Evolutionary conservation across 2,329 filamentous ascomycete genomes (phyloP).

Genomic region (Trichoderma oligosporum): DNA sequence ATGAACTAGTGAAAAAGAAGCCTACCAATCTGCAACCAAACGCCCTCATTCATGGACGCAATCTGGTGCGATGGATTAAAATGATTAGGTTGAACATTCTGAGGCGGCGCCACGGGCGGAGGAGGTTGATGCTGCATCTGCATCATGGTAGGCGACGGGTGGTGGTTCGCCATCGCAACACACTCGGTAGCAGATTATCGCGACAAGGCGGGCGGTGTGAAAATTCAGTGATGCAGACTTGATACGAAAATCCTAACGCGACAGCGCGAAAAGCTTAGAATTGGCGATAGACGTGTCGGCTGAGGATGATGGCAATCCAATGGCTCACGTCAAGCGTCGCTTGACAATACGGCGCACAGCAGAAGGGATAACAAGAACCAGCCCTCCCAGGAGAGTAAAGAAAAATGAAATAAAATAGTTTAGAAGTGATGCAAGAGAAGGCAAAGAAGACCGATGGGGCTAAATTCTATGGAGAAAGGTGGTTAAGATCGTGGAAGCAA

Average conservation of each 20-base stretch:
- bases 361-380: conserved; percentile 1
- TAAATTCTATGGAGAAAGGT: conserved; percentile 4
- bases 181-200: conserved; percentile 20
- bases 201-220: conserved; percentile 21
- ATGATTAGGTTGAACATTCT: conserved; percentile 54
- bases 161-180: conserved; percentile 67
- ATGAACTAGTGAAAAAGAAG: no score
- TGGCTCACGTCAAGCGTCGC: conserved; percentile 2
- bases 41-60: conserved; percentile 72
- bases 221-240: conserved; percentile 17
- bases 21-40: conserved; percentile 92
- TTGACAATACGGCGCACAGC: conserved; percentile 10
- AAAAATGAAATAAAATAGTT: not conserved
- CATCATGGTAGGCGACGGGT: conserved; percentile 77
- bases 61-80: conserved; percentile 71
- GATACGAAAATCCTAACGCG: conserved; percentile 13
- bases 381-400: not conserved
- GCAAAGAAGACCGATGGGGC: conserved; percentile 6
- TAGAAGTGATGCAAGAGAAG: not conserved
- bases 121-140: conserved; percentile 57
- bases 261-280: conserved; percentile 6
- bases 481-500: conserved; percentile 1
- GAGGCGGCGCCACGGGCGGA: conserved; percentile 54
- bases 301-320: conserved; percentile 7
- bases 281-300: not conserved